Percentiles rank a stretch among this genome's conserved stretches.
Evolutionary conservation across 352 stramenopile species (phyloP).

Genomic region (Paralagenidium karlingii): DNA sequence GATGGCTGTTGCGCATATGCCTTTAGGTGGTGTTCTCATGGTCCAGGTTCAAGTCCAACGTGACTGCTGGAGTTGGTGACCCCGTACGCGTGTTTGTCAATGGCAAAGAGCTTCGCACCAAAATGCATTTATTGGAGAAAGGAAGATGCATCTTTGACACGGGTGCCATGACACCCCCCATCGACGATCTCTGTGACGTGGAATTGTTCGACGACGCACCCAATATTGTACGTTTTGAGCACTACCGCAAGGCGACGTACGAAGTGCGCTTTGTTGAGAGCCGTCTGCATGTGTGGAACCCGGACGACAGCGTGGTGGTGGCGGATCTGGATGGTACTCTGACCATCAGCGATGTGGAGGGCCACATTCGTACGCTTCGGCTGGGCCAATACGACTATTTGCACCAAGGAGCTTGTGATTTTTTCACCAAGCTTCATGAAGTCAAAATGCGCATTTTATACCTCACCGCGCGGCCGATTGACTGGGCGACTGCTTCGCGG

Average conservation of each 20-base stretch:
- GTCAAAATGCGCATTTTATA: conserved; percentile 68
- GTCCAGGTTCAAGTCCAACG: conserved; percentile 52
- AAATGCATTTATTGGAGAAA: conserved; percentile 58
- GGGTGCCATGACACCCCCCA: conserved; percentile 33
- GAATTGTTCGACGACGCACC: conserved; percentile 44
- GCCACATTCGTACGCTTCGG: conserved; percentile 71
- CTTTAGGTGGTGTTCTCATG: conserved; percentile 46
- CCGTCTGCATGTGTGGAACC: conserved; percentile 59
- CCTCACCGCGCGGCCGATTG: conserved; percentile 61
- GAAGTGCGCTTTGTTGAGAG: conserved; percentile 63
- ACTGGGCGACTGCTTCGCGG: conserved; percentile 60
- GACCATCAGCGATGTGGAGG: conserved; percentile 76
- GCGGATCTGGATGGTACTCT: conserved; percentile 74
- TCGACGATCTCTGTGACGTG: conserved; percentile 30
- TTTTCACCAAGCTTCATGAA: conserved; percentile 71
- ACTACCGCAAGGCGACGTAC: conserved; percentile 53
- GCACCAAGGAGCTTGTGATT: conserved; percentile 60
- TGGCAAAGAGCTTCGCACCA: conserved; percentile 55
- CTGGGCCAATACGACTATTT: conserved; percentile 77
- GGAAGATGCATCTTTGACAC: conserved; percentile 56
- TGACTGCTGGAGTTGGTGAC: conserved; percentile 47
- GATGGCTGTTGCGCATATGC: not conserved
- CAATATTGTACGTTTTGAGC: conserved; percentile 67
- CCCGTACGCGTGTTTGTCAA: conserved; percentile 65
- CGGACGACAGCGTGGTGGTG: conserved; percentile 71